phyloP scores from a whole-genome alignment of 192 early-diverging fungal species.

The Entophlyctis helioformis region DNA sequence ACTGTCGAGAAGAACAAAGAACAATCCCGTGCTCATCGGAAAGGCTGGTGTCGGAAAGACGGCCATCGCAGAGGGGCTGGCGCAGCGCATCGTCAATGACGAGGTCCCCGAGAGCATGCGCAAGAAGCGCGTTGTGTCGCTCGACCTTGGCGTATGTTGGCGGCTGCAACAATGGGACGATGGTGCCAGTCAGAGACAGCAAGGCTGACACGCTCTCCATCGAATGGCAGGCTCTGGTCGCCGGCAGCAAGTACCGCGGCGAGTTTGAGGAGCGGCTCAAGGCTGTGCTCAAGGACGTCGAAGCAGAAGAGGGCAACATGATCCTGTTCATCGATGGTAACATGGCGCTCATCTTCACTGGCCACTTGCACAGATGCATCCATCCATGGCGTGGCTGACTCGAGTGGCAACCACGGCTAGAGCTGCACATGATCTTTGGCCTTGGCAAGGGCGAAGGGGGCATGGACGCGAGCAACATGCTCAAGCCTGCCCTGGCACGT shows the following conservation, averaged over 20 bases:
- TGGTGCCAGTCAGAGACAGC: no score
- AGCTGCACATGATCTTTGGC: slow-evolving; percentile 83
- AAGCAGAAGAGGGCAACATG: slow-evolving; percentile 63
- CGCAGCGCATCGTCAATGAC: slow-evolving; percentile 69
- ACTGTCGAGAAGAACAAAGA: slow-evolving; percentile 64
- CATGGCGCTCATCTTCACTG: no score
- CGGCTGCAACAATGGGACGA: no score
- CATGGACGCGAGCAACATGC: slow-evolving; percentile 85
- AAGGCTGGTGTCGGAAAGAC: slow-evolving; percentile 56
- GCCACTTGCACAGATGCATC: no score
- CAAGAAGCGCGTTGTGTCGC: slow-evolving; percentile 60
- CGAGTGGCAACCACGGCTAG: no score
- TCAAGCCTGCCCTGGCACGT: slow-evolving; percentile 85
- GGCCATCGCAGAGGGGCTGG: slow-evolving; percentile 73
- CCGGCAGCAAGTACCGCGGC: slow-evolving; percentile 77
- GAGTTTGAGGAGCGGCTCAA: slow-evolving; percentile 94
- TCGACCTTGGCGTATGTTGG: slow-evolving; percentile 92
- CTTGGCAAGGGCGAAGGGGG: slow-evolving; percentile 69
- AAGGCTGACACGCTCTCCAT: no score
- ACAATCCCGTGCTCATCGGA: slow-evolving; percentile 70
- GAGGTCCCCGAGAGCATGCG: slow-evolving; percentile 76
- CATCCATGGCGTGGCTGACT: no score
- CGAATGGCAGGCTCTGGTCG: no score
- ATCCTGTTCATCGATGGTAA: slow-evolving; percentile 77
- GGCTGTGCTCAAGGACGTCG: slow-evolving; percentile 75